phyloP scores from a whole-genome alignment of 164 flowering plant species.

The Chimonanthus praecox region DNA sequence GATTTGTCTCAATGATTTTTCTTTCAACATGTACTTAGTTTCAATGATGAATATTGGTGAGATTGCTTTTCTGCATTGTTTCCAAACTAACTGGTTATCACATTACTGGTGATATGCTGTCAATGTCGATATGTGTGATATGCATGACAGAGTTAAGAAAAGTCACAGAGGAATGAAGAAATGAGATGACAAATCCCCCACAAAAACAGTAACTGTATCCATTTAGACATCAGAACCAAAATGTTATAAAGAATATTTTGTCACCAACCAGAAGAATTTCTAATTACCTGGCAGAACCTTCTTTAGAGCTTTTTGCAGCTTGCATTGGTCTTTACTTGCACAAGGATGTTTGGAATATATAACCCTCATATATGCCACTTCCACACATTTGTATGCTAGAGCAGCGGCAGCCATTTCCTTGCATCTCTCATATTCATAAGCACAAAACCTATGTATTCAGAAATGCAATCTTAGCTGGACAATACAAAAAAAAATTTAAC shows the following conservation, averaged over 20 bases:
- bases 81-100: neutral
- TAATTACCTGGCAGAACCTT: conserved; percentile 61
- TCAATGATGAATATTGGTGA: neutral
- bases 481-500: neutral
- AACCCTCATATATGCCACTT: conserved; percentile 74
- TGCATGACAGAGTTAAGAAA: neutral
- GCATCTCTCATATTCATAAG: conserved; percentile 57
- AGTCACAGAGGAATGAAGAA: neutral
- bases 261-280: neutral
- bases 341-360: conserved; percentile 40
- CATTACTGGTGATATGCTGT: neutral
- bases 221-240: neutral
- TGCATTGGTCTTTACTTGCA: conserved; percentile 42
- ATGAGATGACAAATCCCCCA: neutral
- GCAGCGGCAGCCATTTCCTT: conserved; percentile 76
- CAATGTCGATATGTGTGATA: neutral
- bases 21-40: neutral
- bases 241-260: neutral
- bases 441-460: conserved; percentile 48
- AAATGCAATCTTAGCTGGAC: neutral
- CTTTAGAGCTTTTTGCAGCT: conserved; percentile 55
- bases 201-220: neutral
- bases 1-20: neutral
- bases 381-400: conserved; percentile 85
- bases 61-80: too few species aligned